Evolutionary conservation across 345 rosid genomes (phyloP).

Genomic region (Anastatica hierochuntica): DNA sequence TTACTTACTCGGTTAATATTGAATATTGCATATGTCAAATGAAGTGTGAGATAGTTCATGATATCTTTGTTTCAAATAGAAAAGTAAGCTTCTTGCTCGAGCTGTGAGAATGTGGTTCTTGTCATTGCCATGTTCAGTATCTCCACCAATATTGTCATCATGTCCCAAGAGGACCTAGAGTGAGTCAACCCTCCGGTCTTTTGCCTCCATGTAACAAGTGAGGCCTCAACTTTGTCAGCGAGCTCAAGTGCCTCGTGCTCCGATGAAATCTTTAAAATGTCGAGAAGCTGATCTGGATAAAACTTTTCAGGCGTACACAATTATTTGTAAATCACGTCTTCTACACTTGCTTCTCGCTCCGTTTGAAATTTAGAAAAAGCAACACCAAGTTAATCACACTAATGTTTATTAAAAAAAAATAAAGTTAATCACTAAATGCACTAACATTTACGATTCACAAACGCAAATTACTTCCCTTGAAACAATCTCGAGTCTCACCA

Average conservation of each 20-base stretch:
- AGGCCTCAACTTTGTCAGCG: slow-evolving; percentile 71
- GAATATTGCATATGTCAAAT: slow-evolving; percentile 89
- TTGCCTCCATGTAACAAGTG: slow-evolving; percentile 88
- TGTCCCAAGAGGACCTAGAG: slow-evolving; percentile 76
- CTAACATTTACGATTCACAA: no score
- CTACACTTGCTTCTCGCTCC: slow-evolving; percentile 84
- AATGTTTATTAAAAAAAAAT: no score
- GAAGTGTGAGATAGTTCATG: slow-evolving; percentile 88
- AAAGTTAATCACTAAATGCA: no score
- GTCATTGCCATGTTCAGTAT: slow-evolving; percentile 38
- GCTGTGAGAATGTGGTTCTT: slow-evolving; percentile 68
- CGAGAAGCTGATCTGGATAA: slow-evolving; percentile 63
- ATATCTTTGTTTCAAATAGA: slow-evolving; percentile 73
- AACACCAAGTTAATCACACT: no score
- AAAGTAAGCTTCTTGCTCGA: slow-evolving; percentile 74
- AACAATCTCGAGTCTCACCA: no score
- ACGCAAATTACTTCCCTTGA: no score
- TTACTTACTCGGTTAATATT: slow-evolving; percentile 54
- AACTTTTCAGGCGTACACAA: slow-evolving; percentile 48
- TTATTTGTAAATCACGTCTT: slow-evolving; percentile 66
- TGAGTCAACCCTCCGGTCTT: slow-evolving; percentile 65
- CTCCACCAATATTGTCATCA: slow-evolving; percentile 69
- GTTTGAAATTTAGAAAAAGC: background rate
- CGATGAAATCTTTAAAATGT: slow-evolving; percentile 51
- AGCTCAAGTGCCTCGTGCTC: slow-evolving; percentile 89